Evolutionary conservation across 352 stramenopile species (phyloP).

Genomic region (Pythium brassicae): DNA sequence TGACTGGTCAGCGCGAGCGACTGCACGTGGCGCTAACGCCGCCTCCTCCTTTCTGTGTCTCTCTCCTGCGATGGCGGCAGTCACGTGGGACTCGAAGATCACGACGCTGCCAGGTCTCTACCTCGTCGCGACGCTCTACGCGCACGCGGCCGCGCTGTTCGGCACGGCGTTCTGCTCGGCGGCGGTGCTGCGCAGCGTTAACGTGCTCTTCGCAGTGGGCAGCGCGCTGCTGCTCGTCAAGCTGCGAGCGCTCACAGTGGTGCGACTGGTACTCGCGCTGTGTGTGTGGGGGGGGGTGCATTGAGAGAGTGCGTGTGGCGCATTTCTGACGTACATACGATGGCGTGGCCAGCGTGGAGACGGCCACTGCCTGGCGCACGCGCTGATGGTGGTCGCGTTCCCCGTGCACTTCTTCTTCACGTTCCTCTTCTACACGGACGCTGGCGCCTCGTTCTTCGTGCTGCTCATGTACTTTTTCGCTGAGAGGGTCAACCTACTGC

Average conservation of each 20-base stretch:
- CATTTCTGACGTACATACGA: too few species aligned
- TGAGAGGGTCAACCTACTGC: slow-evolving; percentile 38
- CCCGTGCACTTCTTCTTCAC: slow-evolving; percentile 85
- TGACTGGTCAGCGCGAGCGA: too few species aligned
- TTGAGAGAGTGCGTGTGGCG: too few species aligned
- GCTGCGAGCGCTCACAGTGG: slow-evolving; percentile 36
- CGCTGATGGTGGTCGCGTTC: slow-evolving; percentile 66
- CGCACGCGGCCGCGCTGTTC: slow-evolving; percentile 16
- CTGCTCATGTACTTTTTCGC: slow-evolving; percentile 77
- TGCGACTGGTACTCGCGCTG: too few species aligned
- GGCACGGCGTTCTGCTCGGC: slow-evolving; percentile 45
- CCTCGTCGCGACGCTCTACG: slow-evolving; percentile 43
- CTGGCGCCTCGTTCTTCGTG: slow-evolving; percentile 83
- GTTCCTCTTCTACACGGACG: slow-evolving; percentile 91
- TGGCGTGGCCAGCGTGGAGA: slow-evolving; percentile 26
- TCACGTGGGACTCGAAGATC: slow-evolving; percentile 90
- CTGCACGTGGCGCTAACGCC: too few species aligned
- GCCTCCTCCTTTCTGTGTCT: background rate
- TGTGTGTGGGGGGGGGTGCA: background rate
- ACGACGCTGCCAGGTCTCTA: slow-evolving; percentile 91
- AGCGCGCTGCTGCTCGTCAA: slow-evolving; percentile 47
- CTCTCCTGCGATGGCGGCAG: too few species aligned
- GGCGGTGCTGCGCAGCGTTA: slow-evolving; percentile 61
- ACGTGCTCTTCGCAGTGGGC: slow-evolving; percentile 73
- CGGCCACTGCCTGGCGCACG: slow-evolving; percentile 52